Conservation (phyloP, 202 grass and related monocot species). For the Setaria italica region DNA sequence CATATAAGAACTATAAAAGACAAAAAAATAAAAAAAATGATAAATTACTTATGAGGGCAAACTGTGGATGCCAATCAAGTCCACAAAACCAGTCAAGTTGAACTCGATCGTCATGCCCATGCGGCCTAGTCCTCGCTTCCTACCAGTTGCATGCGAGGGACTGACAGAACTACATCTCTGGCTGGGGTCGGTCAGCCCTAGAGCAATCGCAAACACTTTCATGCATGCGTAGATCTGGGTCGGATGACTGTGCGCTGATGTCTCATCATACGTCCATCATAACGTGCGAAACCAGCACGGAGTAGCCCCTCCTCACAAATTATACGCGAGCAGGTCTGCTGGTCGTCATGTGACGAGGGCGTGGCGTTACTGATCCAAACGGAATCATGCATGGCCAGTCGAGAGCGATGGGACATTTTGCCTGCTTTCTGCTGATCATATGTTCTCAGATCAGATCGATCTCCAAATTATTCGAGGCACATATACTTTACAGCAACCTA, state of each 20-base stretch:
- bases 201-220: not conserved
- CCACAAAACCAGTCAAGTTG: not conserved
- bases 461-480: not conserved
- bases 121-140: not conserved
- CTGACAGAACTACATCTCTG: slow-evolving; percentile 14
- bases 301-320: slow-evolving; percentile 5
- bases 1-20: not conserved
- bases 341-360: slow-evolving; percentile 2
- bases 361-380: slow-evolving; percentile 11
- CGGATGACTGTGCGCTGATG: slow-evolving; percentile 12
- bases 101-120: not conserved
- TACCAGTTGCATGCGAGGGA: not conserved
- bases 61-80: not conserved
- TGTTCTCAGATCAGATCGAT: not conserved
- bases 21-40: not conserved
- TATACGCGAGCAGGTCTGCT: not conserved
- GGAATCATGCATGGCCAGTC: not conserved
- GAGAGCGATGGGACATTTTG: slow-evolving; percentile 11
- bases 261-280: slow-evolving; percentile 28
- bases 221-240: slow-evolving; percentile 26
- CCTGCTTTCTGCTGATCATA: not conserved
- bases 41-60: not conserved
- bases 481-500: not conserved
- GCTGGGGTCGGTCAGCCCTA: not conserved
- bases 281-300: not conserved